Base-by-base conservation (phyloP, 2,329 filamentous ascomycete species). In the Orbilia brochopaga region DNA sequence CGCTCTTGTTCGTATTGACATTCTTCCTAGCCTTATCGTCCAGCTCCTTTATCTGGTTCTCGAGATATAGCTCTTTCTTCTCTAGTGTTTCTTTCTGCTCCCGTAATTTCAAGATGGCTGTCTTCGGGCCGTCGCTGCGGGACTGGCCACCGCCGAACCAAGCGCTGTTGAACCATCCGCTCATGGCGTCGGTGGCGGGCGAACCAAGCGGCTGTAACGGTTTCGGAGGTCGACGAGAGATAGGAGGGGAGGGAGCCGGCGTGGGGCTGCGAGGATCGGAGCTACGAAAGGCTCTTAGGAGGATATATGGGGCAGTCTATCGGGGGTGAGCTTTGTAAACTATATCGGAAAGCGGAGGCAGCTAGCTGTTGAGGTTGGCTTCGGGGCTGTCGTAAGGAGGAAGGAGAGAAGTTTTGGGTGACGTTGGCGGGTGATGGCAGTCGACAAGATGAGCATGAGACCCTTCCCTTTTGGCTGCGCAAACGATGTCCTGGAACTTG, bases 21-120 rank as follows among this genome's bases (percentile, higher is more conserved):
- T 94, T 88, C 84, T 97, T 97, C 80, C 90, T 86, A 50, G 94
- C 94, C 75, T 95, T 85, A 40, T 85, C 85, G 77, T 96, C 91
- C 80, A 97, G 92, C 80, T 97, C 92, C 24, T 91, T 88, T 83
- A 97, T 96, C 83, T 96, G 92, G 74, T 85, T 90, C 80, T 94
- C 89, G 73, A 97, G 82, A 79, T 97, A 91, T 80, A 87, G 90
- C 83, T 97, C 92, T 72, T 93, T 86, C 85, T 99, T 99, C 82
- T 95, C 91, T 79, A 99, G 85, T 92, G 97, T 97, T 77, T 97
- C 93, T 50, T 97, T 85, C 83, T 97, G 93, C 78, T 89, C 86
- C 76, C 94, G 87, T 78, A 99, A 83, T 72, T 86, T 86, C 65
- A 99, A 84, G 78, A 99, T 99, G 76, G 94, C 94, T 83, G 96